phyloP scores from a whole-genome alignment of 2,329 filamentous ascomycete genomes.

The Phialocephala subalpina region DNA sequence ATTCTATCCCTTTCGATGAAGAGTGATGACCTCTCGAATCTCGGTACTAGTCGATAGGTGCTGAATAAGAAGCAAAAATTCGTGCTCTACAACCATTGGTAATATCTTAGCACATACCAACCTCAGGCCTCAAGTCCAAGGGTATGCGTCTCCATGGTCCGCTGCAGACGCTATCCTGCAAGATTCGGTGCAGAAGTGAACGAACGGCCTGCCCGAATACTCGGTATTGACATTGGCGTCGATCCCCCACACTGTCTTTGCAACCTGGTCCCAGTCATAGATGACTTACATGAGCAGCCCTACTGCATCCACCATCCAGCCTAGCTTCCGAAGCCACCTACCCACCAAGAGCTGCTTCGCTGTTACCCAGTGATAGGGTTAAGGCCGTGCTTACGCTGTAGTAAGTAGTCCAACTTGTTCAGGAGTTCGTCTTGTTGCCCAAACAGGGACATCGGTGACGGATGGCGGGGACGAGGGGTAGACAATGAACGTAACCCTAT shows the following conservation, averaged over 20 bases:
- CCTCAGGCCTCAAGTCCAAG: not conserved
- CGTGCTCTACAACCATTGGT: not conserved
- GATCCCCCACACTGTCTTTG: not conserved
- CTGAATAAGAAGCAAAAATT: not conserved
- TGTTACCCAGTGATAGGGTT: not conserved
- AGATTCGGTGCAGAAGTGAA: not conserved
- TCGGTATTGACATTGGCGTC: not conserved
- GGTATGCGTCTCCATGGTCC: not conserved
- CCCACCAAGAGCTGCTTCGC: not conserved
- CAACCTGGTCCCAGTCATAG: not conserved
- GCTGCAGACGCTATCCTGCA: not conserved
- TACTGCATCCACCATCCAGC: not conserved
- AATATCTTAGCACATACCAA: not conserved
- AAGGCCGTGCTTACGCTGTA: not conserved
- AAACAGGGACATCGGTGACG: not conserved
- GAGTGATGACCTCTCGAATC: not conserved
- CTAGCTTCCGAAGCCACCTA: conserved; percentile 1
- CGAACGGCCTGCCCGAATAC: not conserved
- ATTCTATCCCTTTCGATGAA: not conserved
- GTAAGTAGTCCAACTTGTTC: not conserved
- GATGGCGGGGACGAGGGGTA: not conserved
- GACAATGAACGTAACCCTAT: no score
- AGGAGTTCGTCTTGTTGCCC: not conserved
- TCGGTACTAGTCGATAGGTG: not conserved
- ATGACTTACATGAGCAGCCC: not conserved